Percentiles rank a stretch among this genome's conserved stretches.
phyloP scores from a whole-genome alignment of 164 flowering plant species.

The Magnolia sinica region DNA sequence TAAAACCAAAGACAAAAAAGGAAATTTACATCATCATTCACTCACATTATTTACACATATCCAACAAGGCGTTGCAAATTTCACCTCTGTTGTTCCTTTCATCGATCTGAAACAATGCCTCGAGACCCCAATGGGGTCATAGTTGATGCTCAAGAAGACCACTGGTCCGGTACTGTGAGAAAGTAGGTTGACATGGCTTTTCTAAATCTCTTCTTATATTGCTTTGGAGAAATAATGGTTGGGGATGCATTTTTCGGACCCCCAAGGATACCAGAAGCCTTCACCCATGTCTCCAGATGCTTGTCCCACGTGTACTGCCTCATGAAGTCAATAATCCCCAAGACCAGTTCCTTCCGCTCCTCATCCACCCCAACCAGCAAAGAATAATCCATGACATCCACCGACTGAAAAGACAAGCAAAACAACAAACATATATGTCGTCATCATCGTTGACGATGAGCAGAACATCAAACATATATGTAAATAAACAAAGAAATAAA shows the following conservation, averaged over 20 bases:
- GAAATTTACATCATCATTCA: neutral
- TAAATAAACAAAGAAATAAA: neutral
- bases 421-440: neutral
- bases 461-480: no score
- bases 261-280: slow-evolving; percentile 73
- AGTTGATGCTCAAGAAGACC: slow-evolving; percentile 38
- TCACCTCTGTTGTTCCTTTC: slow-evolving; percentile 1
- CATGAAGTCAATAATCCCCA: slow-evolving; percentile 83
- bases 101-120: neutral
- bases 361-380: slow-evolving; percentile 81
- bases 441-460: no score
- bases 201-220: slow-evolving; percentile 82
- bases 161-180: slow-evolving; percentile 72
- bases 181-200: slow-evolving; percentile 87
- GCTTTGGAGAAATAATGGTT: slow-evolving; percentile 73
- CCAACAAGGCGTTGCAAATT: neutral
- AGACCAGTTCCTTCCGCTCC: slow-evolving; percentile 62
- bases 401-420: slow-evolving; percentile 42
- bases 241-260: slow-evolving; percentile 78
- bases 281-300: slow-evolving; percentile 89
- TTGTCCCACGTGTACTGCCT: slow-evolving; percentile 93
- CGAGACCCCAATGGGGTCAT: neutral
- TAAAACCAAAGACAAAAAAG: neutral
- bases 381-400: slow-evolving; percentile 89
- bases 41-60: neutral